phyloP scores from a whole-genome alignment of 768 basidiomycete species.

The Boletus insuetus region DNA sequence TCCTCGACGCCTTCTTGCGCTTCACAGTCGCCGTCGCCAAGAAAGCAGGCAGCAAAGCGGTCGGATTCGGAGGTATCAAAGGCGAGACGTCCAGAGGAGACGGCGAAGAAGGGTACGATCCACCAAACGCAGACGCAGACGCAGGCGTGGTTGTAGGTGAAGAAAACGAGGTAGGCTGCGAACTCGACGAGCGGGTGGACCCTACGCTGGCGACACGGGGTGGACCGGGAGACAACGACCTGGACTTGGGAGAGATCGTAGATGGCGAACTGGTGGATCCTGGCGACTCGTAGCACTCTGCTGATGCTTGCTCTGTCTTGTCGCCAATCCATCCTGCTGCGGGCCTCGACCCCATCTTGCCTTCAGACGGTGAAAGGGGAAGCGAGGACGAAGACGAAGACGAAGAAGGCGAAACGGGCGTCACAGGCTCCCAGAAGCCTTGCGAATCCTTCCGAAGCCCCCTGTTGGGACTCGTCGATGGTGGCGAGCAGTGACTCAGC shows the following conservation, averaged over 20 bases:
- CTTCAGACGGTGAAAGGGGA: conserved; percentile 13
- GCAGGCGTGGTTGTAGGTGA: conserved; percentile 9
- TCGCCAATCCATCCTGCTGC: conserved; percentile 7
- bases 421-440: conserved; percentile 27
- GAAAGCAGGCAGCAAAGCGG: conserved; percentile 25
- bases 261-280: background rate
- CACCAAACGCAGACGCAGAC: conserved; percentile 5
- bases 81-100: background rate
- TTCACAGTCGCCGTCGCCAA: conserved; percentile 18
- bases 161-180: conserved; percentile 2
- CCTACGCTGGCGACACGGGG: background rate
- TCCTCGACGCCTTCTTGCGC: conserved; percentile 26
- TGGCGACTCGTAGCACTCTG: background rate
- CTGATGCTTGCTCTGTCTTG: background rate
- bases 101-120: conserved; percentile 7
- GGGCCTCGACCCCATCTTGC: background rate
- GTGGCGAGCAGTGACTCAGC: conserved; percentile 11
- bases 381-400: conserved; percentile 19
- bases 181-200: conserved; percentile 13
- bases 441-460: conserved; percentile 25
- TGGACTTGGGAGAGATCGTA: conserved; percentile 7
- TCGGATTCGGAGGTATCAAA: conserved; percentile 4
- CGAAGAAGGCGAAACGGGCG: conserved; percentile 15
- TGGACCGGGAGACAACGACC: conserved; percentile 17
- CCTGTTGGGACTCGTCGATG: conserved; percentile 3